Base-by-base conservation (phyloP, 768 basidiomycete species). In the Psilocybe tampanensis region DNA sequence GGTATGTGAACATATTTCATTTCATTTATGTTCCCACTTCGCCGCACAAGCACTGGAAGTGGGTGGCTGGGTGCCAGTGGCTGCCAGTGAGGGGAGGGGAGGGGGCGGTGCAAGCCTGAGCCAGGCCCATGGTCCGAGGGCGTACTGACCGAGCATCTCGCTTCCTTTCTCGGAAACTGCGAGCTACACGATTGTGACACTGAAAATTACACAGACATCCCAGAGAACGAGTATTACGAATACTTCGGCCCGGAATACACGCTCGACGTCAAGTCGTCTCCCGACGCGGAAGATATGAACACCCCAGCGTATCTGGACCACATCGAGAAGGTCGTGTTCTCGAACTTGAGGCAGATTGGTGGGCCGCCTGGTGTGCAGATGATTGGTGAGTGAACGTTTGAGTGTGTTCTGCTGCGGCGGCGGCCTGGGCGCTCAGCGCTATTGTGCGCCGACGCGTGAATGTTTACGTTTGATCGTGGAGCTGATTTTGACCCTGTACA, bases 231-330 rank as follows among this genome's bases (percentile, higher is more conserved):
- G 74, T 99, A 98, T 74, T 98, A 95, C 68, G 96, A 98, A 68
- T 98, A 98, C 72, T 98, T 98, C 70, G 97, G 97, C 0, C 97
- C 97, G 2, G 94, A 96, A 66, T 97, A 98, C 66, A 86, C 94
- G 68, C 82, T 99, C 29, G 94, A 99, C 68, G 97, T 99, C 29
- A 92, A 89, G 65, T 77, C 94, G 12, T 95, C 92, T 3, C 6
- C 47, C 12, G 98, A 98, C 69, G 90, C 93, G 58, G 94, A 97
- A 62, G 96, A 99, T 68, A 77, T 96, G 76, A 99, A 99, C 68
- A 92, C 92, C 2, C 85, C 84, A 3, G 90, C 92, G 58, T 99
- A 98, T 72, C 79, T 99, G 57, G 90, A 95, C 36, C 92, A 96
- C 45, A 88, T 98, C 57, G 94, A 92, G 70, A 83, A 85, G 51